A percentile compares a stretch with the other conserved stretches of the same genome.
phyloP scores from a whole-genome alignment of 768 basidiomycete genomes.

The Boletus tylopilopsis region DNA sequence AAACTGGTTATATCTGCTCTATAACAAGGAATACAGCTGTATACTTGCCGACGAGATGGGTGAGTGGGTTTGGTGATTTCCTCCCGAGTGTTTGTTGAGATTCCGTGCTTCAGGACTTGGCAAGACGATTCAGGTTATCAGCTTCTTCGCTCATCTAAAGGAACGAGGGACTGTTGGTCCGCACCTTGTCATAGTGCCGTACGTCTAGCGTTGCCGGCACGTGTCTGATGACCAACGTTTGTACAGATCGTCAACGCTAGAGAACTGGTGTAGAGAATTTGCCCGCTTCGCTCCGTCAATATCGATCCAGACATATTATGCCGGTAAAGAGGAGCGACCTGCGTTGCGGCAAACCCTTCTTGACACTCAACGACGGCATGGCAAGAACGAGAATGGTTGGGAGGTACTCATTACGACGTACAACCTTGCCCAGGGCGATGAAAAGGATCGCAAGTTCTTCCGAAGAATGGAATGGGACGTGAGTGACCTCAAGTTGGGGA shows the following conservation, averaged over 20 bases:
- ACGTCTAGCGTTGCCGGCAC: constrained; percentile 32
- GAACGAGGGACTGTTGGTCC: constrained; percentile 77
- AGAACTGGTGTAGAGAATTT: constrained; percentile 99
- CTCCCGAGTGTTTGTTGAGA: background rate
- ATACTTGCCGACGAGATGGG: constrained; percentile 99
- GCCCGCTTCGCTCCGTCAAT: constrained; percentile 84
- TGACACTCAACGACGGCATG: constrained; percentile 50
- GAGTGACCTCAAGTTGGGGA: constrained; percentile 30
- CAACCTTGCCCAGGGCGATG: constrained; percentile 85
- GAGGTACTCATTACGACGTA: constrained; percentile 97
- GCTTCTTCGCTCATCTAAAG: constrained; percentile 88
- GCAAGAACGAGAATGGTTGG: constrained; percentile 59
- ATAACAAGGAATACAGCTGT: constrained; percentile 77
- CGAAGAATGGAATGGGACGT: constrained; percentile 90
- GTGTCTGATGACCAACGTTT: constrained; percentile 6
- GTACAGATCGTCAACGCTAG: constrained; percentile 85
- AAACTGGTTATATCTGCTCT: constrained; percentile 93
- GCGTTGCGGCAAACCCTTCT: constrained; percentile 68
- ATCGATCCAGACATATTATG: constrained; percentile 89
- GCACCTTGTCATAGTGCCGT: constrained; percentile 95
- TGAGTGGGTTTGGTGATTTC: constrained; percentile 34
- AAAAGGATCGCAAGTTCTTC: constrained; percentile 90
- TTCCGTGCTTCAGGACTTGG: constrained; percentile 67
- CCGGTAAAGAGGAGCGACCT: constrained; percentile 81
- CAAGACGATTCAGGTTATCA: constrained; percentile 98